Percentiles rank a stretch among this genome's conserved stretches.
These are phyloP conservation scores for Pseudoscleropodium purum DNA, from an alignment of 225 moss, liverwort and hornwort genomes.

Conservation along the genomic window DNA sequence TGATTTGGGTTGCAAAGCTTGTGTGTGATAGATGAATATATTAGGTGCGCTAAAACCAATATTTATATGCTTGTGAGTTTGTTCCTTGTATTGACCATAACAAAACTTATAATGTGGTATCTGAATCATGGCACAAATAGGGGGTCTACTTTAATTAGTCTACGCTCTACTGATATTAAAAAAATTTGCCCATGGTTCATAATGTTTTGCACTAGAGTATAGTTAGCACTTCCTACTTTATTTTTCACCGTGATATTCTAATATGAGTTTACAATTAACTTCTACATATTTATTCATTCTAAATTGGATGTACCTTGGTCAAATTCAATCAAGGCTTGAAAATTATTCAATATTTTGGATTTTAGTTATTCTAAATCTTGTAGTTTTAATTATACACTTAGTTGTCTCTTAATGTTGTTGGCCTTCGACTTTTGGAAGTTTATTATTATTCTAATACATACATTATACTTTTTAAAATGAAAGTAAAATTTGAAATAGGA, in stretches of 20 bases:
- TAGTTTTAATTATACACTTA: no score
- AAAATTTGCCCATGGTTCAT: no score
- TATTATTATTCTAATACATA: no score
- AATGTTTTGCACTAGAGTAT: fast-evolving
- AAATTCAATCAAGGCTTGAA: background rate
- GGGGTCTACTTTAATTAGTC: fast-evolving
- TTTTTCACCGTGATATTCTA: background rate
- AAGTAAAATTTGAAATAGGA: fast-evolving
- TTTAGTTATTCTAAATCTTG: no score
- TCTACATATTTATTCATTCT: background rate
- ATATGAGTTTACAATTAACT: background rate
- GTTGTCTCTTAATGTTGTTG: no score
- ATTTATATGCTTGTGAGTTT: fast-evolving
- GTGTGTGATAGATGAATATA: no score
- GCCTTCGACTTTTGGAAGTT: no score
- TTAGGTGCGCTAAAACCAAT: fast-evolving
- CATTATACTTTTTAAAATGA: background rate
- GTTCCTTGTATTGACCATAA: background rate
- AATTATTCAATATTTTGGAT: no score
- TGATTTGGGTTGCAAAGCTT: background rate
- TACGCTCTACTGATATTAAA: no score
- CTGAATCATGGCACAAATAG: fast-evolving
- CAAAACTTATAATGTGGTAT: background rate
- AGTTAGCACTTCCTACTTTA: no score
- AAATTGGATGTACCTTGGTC: background rate